These are phyloP conservation scores for Pelargonium myrrhifolium DNA, from an alignment of 441 rosid genomes.

Conservation along the genomic window DNA sequence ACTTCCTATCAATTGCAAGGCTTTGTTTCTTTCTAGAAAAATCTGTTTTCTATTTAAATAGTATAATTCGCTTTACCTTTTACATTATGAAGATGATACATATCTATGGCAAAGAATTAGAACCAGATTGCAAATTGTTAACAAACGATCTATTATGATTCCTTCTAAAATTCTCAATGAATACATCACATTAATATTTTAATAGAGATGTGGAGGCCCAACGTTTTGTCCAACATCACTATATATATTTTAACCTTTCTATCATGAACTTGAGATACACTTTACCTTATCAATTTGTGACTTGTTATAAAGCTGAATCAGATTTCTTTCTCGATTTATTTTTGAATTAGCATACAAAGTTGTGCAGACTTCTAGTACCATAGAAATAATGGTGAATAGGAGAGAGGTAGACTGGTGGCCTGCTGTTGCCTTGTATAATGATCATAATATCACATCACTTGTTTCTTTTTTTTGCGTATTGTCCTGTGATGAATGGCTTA, in stretches of 20 bases:
- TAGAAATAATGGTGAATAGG: background rate
- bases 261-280: background rate
- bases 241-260: background rate
- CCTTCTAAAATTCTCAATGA: background rate
- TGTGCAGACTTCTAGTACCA: background rate
- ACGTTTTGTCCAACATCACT: background rate
- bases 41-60: background rate
- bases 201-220: background rate
- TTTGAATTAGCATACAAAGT: background rate
- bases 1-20: background rate
- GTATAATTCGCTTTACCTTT: background rate
- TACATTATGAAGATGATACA: background rate
- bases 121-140: background rate
- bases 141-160: background rate
- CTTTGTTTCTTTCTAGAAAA: background rate
- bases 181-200: background rate
- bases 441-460: background rate
- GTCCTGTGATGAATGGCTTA: background rate
- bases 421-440: background rate
- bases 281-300: background rate
- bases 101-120: background rate
- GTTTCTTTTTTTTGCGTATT: background rate
- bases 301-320: background rate
- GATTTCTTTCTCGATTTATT: background rate
- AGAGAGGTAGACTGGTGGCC: too few species aligned